Conservation (phyloP, 1,139 yeast species). For the Debaryomyces subglobosus region DNA sequence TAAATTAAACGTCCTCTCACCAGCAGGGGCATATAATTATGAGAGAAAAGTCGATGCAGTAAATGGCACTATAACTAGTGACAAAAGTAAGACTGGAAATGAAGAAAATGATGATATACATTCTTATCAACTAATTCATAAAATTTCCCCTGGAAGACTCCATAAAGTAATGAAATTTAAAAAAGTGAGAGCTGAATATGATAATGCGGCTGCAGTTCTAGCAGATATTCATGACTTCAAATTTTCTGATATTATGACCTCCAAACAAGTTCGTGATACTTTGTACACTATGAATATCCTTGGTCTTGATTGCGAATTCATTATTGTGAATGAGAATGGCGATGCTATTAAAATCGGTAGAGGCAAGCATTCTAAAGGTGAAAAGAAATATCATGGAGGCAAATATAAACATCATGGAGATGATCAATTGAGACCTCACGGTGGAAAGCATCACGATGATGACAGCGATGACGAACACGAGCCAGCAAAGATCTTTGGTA, state of each 20-base stretch:
- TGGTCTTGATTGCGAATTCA: background rate
- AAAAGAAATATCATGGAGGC: background rate
- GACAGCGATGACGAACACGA: background rate
- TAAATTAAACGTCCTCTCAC: conserved; percentile 30
- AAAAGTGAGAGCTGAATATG: background rate
- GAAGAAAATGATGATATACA: background rate
- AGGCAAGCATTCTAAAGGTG: background rate
- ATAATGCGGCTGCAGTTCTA: background rate
- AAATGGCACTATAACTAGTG: conserved; percentile 38
- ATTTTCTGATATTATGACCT: background rate
- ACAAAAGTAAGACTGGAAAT: conserved; percentile 15
- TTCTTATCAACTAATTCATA: background rate
- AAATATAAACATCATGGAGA: background rate
- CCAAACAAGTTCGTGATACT: background rate
- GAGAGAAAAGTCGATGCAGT: conserved; percentile 45
- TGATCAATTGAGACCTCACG: background rate
- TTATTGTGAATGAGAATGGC: background rate
- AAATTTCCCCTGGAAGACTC: background rate
- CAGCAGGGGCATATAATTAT: conserved; percentile 31
- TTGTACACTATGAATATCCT: conserved; percentile 1
- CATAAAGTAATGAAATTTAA: background rate
- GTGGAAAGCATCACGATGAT: background rate
- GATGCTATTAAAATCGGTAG: background rate
- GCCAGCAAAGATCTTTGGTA: background rate
- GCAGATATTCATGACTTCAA: background rate